Evolutionary conservation across 768 basidiomycete genomes (phyloP).

Genomic region (Xanthoconium stramineum): DNA sequence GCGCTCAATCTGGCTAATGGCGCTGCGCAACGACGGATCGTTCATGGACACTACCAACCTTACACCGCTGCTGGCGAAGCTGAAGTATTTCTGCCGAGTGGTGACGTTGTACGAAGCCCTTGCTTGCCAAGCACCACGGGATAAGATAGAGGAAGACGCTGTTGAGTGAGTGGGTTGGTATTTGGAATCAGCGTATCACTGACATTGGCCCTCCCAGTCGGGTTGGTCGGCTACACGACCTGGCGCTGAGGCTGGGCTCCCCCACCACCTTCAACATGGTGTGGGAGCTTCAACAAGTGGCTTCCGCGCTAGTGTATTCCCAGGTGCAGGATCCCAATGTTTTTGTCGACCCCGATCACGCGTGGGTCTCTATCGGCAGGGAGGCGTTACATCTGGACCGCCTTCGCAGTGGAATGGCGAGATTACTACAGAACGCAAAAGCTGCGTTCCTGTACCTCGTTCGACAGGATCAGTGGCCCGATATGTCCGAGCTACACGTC

Average conservation of each 20-base stretch:
- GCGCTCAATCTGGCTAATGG: slow-evolving; percentile 4
- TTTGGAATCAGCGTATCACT: too few species aligned
- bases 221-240: neutral
- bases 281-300: slow-evolving; percentile 8
- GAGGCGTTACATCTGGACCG: neutral
- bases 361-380: neutral
- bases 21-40: neutral
- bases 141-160: neutral
- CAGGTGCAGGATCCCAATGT: slow-evolving; percentile 4
- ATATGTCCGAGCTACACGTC: neutral
- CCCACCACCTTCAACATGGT: slow-evolving; percentile 8
- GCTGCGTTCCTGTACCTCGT: neutral
- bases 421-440: neutral
- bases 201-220: too few species aligned
- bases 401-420: neutral
- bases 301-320: neutral
- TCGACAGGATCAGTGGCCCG: too few species aligned
- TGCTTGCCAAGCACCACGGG: neutral
- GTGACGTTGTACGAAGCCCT: neutral
- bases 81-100: slow-evolving; percentile 3
- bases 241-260: neutral
- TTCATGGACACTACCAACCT: neutral
- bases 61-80: neutral
- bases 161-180: neutral
- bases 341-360: neutral